phyloP scores from a whole-genome alignment of 345 rosid genomes.

The Rhodamnia argentea region DNA sequence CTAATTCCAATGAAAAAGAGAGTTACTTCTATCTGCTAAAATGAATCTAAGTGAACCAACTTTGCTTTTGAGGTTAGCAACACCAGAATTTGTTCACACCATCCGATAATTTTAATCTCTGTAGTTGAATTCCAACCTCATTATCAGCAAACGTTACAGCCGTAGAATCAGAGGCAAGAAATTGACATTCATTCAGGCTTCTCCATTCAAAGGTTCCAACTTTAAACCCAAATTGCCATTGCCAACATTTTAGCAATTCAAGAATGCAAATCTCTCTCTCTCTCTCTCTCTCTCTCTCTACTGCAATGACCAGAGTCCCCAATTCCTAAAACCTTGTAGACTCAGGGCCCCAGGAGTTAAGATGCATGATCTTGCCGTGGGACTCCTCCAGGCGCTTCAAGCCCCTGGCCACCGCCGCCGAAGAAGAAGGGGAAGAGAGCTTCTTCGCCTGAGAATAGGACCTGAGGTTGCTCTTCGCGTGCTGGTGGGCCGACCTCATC shows the following conservation, averaged over 20 bases:
- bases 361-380: slow-evolving; percentile 18
- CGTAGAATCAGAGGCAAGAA: background rate
- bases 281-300: background rate
- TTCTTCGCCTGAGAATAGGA: slow-evolving; percentile 3
- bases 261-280: background rate
- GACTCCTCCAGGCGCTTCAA: slow-evolving; percentile 11
- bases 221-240: background rate
- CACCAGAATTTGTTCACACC: too few relatives aligned
- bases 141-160: background rate
- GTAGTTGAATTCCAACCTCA: background rate
- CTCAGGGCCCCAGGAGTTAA: slow-evolving; percentile 34
- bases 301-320: too few relatives aligned
- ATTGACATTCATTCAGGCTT: background rate
- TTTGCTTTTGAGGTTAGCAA: too few relatives aligned
- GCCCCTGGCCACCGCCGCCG: background rate
- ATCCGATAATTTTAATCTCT: too few relatives aligned
- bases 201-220: background rate
- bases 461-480: slow-evolving; percentile 24
- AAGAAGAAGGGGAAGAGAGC: background rate
- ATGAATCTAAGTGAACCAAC: too few relatives aligned
- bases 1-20: too few relatives aligned
- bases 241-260: background rate
- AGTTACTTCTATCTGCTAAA: too few relatives aligned
- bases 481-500: slow-evolving; percentile 29
- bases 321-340: slow-evolving; percentile 21